Evolutionary conservation across 306 rosid species (phyloP).

Genomic region (Bauhinia variegata): DNA sequence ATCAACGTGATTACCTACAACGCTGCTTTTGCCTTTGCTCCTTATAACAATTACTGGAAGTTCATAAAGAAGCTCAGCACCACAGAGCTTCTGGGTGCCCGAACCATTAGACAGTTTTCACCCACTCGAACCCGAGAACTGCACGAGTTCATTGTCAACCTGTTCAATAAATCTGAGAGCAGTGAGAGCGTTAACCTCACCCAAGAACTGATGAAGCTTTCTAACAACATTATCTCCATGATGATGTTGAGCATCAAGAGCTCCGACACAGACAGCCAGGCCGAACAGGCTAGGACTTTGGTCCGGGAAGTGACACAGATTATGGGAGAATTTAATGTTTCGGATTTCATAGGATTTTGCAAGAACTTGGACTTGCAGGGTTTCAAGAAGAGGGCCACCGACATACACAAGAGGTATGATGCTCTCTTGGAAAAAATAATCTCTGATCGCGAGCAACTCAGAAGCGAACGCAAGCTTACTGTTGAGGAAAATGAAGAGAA

Average conservation of each 20-base stretch:
- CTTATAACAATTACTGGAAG: slow-evolving; percentile 49
- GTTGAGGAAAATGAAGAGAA: slow-evolving; percentile 11
- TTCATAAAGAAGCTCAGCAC: slow-evolving; percentile 48
- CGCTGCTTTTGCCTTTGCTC: slow-evolving; percentile 53
- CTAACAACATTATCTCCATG: slow-evolving; percentile 44
- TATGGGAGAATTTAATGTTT: slow-evolving; percentile 42
- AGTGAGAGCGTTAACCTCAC: slow-evolving; percentile 42
- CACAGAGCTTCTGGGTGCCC: slow-evolving; percentile 41
- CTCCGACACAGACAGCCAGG: slow-evolving; percentile 25
- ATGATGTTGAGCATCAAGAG: slow-evolving; percentile 56
- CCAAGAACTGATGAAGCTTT: slow-evolving; percentile 35
- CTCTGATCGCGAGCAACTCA: slow-evolving; percentile 39
- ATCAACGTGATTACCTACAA: slow-evolving; percentile 40
- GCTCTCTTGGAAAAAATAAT: slow-evolving; percentile 49
- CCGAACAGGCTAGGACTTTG: slow-evolving; percentile 35
- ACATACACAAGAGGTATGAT: slow-evolving; percentile 46
- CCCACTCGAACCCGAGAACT: slow-evolving; percentile 35
- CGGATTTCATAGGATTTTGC: slow-evolving; percentile 38
- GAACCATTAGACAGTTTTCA: slow-evolving; percentile 27
- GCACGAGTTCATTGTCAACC: slow-evolving; percentile 5
- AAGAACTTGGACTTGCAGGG: slow-evolving; percentile 43
- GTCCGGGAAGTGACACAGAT: slow-evolving; percentile 46
- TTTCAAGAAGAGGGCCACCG: slow-evolving; percentile 42
- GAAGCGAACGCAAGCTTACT: slow-evolving; percentile 16
- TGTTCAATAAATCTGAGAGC: slow-evolving; percentile 17